Percentiles rank a stretch among this genome's conserved stretches.
phyloP scores from a whole-genome alignment of 805 yeast genomes.

The Saccharomyces mikatae region DNA sequence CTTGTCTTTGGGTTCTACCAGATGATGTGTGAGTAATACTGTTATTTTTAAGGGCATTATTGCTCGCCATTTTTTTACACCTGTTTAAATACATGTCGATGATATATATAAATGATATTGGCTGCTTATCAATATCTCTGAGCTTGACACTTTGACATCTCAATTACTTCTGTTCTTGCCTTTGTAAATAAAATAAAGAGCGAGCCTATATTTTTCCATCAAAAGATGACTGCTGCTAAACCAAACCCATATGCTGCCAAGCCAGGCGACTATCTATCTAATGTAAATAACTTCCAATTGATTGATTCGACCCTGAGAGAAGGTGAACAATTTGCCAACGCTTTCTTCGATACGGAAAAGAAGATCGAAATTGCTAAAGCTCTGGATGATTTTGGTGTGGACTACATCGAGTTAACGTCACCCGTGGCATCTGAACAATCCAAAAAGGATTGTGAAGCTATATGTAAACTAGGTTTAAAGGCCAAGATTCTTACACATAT shows the following conservation, averaged over 20 bases:
- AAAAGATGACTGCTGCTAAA: conserved; percentile 14
- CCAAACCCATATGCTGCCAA: conserved; percentile 90
- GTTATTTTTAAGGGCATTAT: background rate
- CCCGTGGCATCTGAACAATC: conserved; percentile 97
- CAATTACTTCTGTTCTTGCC: background rate
- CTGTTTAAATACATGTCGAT: background rate
- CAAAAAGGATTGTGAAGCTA: conserved; percentile 91
- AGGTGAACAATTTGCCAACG: conserved; percentile 98
- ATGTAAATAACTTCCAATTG: conserved; percentile 79
- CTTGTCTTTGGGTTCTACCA: background rate
- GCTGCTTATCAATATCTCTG: background rate
- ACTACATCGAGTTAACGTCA: conserved; percentile 92
- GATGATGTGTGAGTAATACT: background rate
- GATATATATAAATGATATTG: background rate
- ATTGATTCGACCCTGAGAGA: conserved; percentile 95
- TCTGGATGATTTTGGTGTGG: conserved; percentile 94
- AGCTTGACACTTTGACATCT: background rate
- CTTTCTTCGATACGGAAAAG: conserved; percentile 89
- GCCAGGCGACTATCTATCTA: conserved; percentile 85
- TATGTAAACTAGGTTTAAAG: conserved; percentile 91
- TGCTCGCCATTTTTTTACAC: background rate
- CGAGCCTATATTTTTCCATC: background rate
- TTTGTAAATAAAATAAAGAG: background rate
- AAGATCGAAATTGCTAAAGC: conserved; percentile 97
- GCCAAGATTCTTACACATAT: conserved; percentile 95